These are phyloP conservation scores for Thielaviopsis ethacetica DNA, from an alignment of 2,329 filamentous ascomycete species.

Conservation along the genomic window DNA sequence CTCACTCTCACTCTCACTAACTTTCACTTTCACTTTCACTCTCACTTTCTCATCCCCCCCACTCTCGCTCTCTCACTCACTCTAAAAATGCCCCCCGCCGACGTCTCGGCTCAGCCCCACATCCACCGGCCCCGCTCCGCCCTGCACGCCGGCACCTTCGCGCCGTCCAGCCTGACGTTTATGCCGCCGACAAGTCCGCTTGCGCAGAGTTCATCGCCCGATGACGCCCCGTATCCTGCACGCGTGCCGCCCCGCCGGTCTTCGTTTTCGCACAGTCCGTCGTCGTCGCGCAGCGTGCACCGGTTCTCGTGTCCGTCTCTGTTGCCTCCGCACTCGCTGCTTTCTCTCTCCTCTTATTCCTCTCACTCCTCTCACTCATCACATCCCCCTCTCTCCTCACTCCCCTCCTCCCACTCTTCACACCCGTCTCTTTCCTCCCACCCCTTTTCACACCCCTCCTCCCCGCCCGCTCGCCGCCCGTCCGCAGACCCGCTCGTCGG, in stretches of 20 bases:
- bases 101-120: conserved; percentile 18
- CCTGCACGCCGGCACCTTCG: conserved; percentile 52
- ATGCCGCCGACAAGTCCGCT: conserved; percentile 84
- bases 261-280: background rate
- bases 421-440: conserved; percentile 3
- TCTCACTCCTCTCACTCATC: conserved; percentile 26
- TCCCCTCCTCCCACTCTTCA: conserved; percentile 50
- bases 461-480: conserved; percentile 52
- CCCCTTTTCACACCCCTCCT: conserved; percentile 31
- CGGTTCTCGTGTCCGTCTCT: background rate
- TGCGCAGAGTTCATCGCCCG: conserved; percentile 74
- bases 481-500: conserved; percentile 83
- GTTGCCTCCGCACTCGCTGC: background rate
- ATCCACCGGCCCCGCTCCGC: conserved; percentile 74
- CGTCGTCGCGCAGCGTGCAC: background rate
- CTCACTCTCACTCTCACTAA: background rate
- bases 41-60: background rate
- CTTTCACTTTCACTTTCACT: background rate
- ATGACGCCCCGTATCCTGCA: conserved; percentile 29
- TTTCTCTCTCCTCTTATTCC: background rate
- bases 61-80: background rate
- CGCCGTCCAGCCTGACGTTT: conserved; percentile 41
- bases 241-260: background rate
- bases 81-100: background rate
- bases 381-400: conserved; percentile 56